Evolutionary conservation across 805 yeast genomes (phyloP).

Genomic region (Metschnikowia shivogae): DNA sequence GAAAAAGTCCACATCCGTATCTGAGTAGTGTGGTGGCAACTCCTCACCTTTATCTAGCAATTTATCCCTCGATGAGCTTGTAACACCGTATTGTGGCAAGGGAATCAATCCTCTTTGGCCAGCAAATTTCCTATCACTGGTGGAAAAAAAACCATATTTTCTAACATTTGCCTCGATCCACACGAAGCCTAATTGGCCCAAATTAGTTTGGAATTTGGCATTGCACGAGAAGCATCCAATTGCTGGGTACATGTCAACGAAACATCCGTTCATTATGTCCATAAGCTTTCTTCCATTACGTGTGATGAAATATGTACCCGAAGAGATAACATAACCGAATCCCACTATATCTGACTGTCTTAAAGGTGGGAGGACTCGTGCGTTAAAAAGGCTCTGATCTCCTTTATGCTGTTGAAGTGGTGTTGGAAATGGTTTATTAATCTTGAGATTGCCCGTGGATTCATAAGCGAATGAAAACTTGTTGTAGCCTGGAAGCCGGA

Average conservation of each 20-base stretch:
- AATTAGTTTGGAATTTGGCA: slow-evolving; percentile 39
- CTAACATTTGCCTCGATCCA: slow-evolving; percentile 51
- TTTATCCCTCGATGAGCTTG: slow-evolving; percentile 35
- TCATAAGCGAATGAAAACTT: slow-evolving; percentile 70
- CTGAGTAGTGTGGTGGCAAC: slow-evolving; percentile 67
- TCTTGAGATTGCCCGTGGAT: slow-evolving; percentile 64
- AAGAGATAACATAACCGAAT: slow-evolving; percentile 45
- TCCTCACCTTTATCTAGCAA: slow-evolving; percentile 69
- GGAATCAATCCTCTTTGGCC: slow-evolving; percentile 40
- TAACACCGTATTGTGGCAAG: slow-evolving; percentile 36
- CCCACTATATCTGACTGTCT: slow-evolving; percentile 54
- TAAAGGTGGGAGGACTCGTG: slow-evolving; percentile 48
- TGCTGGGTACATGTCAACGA: slow-evolving; percentile 49
- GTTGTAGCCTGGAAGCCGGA: slow-evolving; percentile 70
- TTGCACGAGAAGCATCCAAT: slow-evolving; percentile 47
- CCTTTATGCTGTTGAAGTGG: slow-evolving; percentile 42
- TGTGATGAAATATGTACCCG: slow-evolving; percentile 51
- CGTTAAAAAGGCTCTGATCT: slow-evolving; percentile 39
- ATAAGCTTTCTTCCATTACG: slow-evolving; percentile 52
- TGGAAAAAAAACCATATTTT: slow-evolving; percentile 53
- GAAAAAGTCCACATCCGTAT: slow-evolving; percentile 58
- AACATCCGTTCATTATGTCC: slow-evolving; percentile 48
- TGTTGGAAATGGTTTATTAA: slow-evolving; percentile 58
- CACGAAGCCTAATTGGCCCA: slow-evolving; percentile 44
- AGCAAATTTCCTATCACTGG: slow-evolving; percentile 35